A percentile compares a stretch with the other conserved stretches of the same genome.
Evolutionary conservation across 2,329 filamentous ascomycete genomes (phyloP).

Genomic region (Neophaeococcomyces aloes): DNA sequence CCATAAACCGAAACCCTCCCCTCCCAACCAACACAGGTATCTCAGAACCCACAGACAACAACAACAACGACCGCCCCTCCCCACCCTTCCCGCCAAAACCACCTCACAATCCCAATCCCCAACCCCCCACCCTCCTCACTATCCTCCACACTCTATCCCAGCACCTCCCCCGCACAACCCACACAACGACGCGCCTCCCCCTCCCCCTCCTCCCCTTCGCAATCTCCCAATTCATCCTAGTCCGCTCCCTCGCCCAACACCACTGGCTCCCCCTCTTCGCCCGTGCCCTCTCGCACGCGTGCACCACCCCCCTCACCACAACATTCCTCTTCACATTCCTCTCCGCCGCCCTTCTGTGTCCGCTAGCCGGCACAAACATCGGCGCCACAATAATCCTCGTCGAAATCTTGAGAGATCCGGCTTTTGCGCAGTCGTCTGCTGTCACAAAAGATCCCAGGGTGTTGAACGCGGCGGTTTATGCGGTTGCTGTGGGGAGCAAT

Average conservation of each 20-base stretch:
- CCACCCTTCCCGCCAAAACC: background rate
- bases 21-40: background rate
- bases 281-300: conserved; percentile 17
- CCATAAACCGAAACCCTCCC: background rate
- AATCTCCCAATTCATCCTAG: conserved; percentile 22
- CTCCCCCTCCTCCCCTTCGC: conserved; percentile 21
- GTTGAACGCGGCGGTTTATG: conserved; percentile 16
- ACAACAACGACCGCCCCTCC: background rate
- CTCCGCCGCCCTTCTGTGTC: conserved; percentile 19
- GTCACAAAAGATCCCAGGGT: conserved; percentile 13
- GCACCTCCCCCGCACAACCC: conserved; percentile 17
- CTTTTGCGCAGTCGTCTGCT: conserved; percentile 12
- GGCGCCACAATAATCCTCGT: conserved; percentile 23
- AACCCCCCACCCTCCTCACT: conserved; percentile 9
- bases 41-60: background rate
- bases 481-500: conserved; percentile 21
- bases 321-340: conserved; percentile 22
- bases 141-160: conserved; percentile 9
- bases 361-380: conserved; percentile 21
- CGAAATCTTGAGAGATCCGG: conserved; percentile 19
- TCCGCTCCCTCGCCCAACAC: conserved; percentile 19
- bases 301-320: conserved; percentile 15
- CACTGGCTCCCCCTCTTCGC: conserved; percentile 21
- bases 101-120: background rate
- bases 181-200: conserved; percentile 15